Evolutionary conservation across 2,329 filamentous ascomycete species (phyloP), one percentile per base, ranked within the genome.

Genomic region (Penicillium sp.): DNA sequence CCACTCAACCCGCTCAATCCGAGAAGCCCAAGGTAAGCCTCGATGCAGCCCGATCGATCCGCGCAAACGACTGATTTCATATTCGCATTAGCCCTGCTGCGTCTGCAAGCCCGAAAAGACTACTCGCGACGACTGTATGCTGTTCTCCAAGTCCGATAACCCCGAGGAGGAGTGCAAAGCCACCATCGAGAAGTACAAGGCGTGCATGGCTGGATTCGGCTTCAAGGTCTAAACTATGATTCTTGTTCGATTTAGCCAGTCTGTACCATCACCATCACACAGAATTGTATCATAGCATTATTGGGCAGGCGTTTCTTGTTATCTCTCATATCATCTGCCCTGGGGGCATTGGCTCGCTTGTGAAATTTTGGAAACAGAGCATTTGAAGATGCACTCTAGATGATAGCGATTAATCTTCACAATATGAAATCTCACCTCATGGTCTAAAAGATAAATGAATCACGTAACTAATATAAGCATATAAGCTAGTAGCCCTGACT

Each of bases 91-190:
- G 91, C 93, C 93, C 41, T 97, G 94, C 83, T 97, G 94, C 73
- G 94, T 97, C 29, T 99, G 94, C 85, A 97, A 92, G 72, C 86
- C 94, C 42, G 92, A 99, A 75, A 99, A 99, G 76, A 82, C 90
- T 38, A 83, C 83, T 65, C 90, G 94, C 60, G 94, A 99, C 78
- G 92, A 99, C 77, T 99, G 94, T 81, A 97, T 99, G 93, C 89
- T 99, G 53, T 97, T 97, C 80, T 96, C 91, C 52, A 92, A 85
- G 59, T 83, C 89, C 57, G 82, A 87, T 68, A 88, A 97, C 70
- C 90, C 94, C 38, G 62, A 68, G 10, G 84, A 90, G 66, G 92
- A 95, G 67, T 99, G 94, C 82, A 83, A 87, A 74, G 83, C 87
- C 47, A 83, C 90, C 58, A 89, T 99, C 60, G 85, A 90, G 27